Conservation (phyloP, 257 asterid species). For the Coffea eugenioides region DNA sequence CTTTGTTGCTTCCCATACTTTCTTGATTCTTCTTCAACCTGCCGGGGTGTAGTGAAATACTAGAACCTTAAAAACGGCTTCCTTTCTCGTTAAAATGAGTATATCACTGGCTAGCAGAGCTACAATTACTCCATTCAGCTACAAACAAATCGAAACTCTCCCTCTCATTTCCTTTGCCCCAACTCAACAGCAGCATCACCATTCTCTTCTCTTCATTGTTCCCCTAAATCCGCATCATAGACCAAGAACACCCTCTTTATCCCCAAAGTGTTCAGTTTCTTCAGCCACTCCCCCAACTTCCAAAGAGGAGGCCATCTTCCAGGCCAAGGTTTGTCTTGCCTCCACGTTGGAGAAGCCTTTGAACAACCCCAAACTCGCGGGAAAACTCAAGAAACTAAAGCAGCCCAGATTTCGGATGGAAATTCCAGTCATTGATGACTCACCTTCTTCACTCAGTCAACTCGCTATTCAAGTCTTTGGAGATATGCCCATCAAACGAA, state of each 20-base stretch:
- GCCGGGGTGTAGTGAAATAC: not conserved
- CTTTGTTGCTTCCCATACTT: not conserved
- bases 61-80: conserved; percentile 9
- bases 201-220: conserved; percentile 19
- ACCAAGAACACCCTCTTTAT: conserved; percentile 28
- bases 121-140: conserved; percentile 3
- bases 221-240: conserved; percentile 17
- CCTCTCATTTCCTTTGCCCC: conserved; percentile 19
- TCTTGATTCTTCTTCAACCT: not conserved
- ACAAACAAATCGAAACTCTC: conserved; percentile 14
- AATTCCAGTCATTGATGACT: conserved; percentile 76
- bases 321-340: conserved; percentile 70
- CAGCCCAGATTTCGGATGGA: conserved; percentile 83
- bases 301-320: conserved; percentile 79
- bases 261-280: conserved; percentile 41
- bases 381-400: conserved; percentile 73
- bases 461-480: conserved; percentile 69
- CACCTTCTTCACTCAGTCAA: conserved; percentile 54
- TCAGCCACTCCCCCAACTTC: conserved; percentile 71
- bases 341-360: conserved; percentile 74
- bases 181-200: conserved; percentile 9
- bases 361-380: conserved; percentile 73
- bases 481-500: conserved; percentile 58
- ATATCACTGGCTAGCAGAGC: not conserved
- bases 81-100: not conserved